Base-by-base conservation (phyloP, 2,329 filamentous ascomycete species). In the Sclerotinia subarctica region DNA sequence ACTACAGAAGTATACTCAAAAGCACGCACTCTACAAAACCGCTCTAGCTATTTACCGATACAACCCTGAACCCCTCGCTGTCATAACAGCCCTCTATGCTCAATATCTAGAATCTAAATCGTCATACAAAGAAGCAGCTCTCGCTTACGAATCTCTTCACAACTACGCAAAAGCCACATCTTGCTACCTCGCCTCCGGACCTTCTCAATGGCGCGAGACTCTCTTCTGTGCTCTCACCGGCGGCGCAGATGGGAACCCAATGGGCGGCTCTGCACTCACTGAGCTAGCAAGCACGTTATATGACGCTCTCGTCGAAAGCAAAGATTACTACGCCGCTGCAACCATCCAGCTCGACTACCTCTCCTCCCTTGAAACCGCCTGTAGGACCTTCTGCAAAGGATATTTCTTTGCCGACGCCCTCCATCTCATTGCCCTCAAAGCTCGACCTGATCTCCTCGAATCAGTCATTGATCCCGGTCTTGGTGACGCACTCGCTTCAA, bases 321-420 rank as follows among this genome's bases (percentile, higher is more conserved):
- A 95, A 77, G 92, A 97, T 78, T 96, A 92, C 79, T 81, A 85
- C 53, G 84, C 90, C 1, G 94, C 94, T 0, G 92, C 93, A 0
- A 88, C 86, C 0, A 90, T 99, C 71, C 85, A 96, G 71, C 82
- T 90, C 7, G 93, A 97, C 67, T 91, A 98, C 78, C 88, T 97
- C 46, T 79, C 83, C 68, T 91, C 94, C 53, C 80, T 93, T 67
- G 84, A 89, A 54, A 82, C 82, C 3, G 92, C 93, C 19, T 86
- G 92, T 60, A 85, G 85, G n/a, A 87, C 90, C 46, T 87, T 96
- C 64, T 98, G 95, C 84, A 92, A 90, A 76, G 94, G 91, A 62
- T 93, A 93, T 75, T 87, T 88, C 74, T 99, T 97, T 78, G 87
- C 90, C 60, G 92, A 97, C 74, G 95, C 95, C n/a, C 88, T 94